phyloP scores from a whole-genome alignment of 352 stramenopile species.

The Phytophthora ramorum region DNA sequence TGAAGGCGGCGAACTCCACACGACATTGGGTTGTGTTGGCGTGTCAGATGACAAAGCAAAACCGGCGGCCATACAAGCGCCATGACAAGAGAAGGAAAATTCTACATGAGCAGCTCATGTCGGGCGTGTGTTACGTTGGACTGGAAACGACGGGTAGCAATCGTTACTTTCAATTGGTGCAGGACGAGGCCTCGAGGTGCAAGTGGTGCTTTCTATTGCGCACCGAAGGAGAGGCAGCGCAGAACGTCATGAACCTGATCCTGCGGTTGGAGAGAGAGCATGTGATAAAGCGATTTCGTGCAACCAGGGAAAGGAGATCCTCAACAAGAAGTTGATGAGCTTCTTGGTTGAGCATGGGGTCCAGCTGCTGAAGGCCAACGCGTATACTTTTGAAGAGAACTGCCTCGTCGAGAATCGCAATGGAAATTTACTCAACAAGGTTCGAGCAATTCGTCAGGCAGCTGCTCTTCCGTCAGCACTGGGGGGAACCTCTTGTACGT shows the following conservation, averaged over 20 bases:
- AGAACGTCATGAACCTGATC: constrained; percentile 2
- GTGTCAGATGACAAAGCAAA: background rate
- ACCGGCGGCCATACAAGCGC: background rate
- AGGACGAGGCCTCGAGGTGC: constrained; percentile 2
- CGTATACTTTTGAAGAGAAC: constrained; percentile 8
- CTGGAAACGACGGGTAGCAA: background rate
- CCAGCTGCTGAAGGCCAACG: background rate
- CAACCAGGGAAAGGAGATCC: constrained; percentile 4
- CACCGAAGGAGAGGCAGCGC: background rate
- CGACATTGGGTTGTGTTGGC: background rate
- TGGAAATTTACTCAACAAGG: constrained; percentile 3
- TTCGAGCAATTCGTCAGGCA: constrained; percentile 4
- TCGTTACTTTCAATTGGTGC: constrained; percentile 1
- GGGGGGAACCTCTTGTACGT: constrained; percentile 6
- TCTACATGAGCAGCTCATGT: background rate
- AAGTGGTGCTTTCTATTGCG: constrained; percentile 1
- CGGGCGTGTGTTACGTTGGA: background rate
- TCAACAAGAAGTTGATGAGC: background rate
- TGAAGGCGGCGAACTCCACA: background rate
- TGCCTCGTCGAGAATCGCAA: constrained; percentile 5
- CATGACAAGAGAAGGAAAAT: background rate
- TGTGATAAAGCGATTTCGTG: constrained; percentile 1
- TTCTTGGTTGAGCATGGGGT: constrained; percentile 7
- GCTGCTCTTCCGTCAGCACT: background rate
- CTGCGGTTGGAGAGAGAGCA: background rate